A percentile compares a stretch with the other conserved stretches of the same genome.
Conservation (phyloP, 1,284 basidiomycete genomes). For the Tylopilus sp. region DNA sequence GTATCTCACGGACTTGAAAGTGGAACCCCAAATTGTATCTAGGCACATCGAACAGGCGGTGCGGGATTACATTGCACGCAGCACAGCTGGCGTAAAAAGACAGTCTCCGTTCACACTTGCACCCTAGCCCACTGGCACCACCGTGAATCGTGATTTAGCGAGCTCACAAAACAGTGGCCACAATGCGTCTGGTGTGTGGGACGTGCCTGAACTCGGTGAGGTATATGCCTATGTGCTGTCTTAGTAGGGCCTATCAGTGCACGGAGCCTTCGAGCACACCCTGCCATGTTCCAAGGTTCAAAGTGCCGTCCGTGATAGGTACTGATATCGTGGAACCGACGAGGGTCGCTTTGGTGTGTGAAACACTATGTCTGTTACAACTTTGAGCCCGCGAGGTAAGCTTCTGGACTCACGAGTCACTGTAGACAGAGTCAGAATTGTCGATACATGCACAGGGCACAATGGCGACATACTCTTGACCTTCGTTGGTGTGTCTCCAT, state of each 20-base stretch:
- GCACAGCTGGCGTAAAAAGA: neutral
- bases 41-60: neutral
- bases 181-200: conserved; percentile 64
- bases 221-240: conserved; percentile 59
- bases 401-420: conserved; percentile 61
- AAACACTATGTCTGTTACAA: conserved; percentile 51
- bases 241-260: conserved; percentile 2
- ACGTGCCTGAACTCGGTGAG: conserved; percentile 75
- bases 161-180: conserved; percentile 79
- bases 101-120: neutral
- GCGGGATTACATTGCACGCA: conserved; percentile 1
- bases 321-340: conserved; percentile 80
- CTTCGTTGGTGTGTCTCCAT: conserved; percentile 90
- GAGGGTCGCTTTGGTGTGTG: conserved; percentile 86
- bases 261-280: conserved; percentile 38
- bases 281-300: conserved; percentile 93
- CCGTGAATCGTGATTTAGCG: conserved; percentile 11
- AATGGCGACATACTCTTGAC: conserved; percentile 61
- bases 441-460: conserved; percentile 28
- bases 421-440: conserved; percentile 28
- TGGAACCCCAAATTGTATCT: conserved; percentile 17
- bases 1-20: conserved; percentile 26
- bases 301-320: conserved; percentile 78
- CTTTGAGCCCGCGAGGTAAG: neutral
- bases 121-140: neutral